A percentile compares a stretch with the other conserved stretches of the same genome.
phyloP scores from a whole-genome alignment of 2,329 filamentous ascomycete species.

The Hortaea sp. region DNA sequence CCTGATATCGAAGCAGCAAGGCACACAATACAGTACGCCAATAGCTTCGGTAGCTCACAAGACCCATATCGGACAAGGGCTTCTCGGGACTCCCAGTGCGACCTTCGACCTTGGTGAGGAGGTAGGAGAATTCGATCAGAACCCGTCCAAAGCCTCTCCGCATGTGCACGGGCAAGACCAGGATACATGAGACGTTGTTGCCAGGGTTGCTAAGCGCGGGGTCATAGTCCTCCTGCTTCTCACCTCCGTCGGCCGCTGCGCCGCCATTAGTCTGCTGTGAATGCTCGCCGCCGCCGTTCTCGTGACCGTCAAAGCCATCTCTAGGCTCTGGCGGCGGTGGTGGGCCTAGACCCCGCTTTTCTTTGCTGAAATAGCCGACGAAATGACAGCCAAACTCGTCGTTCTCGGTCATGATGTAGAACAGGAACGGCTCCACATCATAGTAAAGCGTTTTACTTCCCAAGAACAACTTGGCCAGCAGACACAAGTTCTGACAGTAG shows the following conservation, averaged over 20 bases:
- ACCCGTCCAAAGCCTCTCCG: slow-evolving; percentile 95
- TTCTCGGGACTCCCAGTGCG: slow-evolving; percentile 97
- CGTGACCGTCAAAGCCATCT: slow-evolving; percentile 13
- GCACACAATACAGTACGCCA: slow-evolving; percentile 86
- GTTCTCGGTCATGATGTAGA: slow-evolving; percentile 94
- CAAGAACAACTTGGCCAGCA: slow-evolving; percentile 93
- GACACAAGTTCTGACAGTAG: slow-evolving; percentile 96
- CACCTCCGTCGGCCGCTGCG: slow-evolving; percentile 8
- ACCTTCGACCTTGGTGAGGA: slow-evolving; percentile 82
- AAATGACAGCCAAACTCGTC: slow-evolving; percentile 90
- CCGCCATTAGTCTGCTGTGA: slow-evolving; percentile 3
- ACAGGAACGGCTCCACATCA: slow-evolving; percentile 92
- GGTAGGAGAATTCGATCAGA: slow-evolving; percentile 95
- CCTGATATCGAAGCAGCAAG: slow-evolving; percentile 59
- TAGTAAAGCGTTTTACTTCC: slow-evolving; percentile 98
- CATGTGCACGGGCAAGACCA: slow-evolving; percentile 92
- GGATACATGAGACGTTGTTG: slow-evolving; percentile 95
- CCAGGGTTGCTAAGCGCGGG: slow-evolving; percentile 25
- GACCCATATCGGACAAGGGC: slow-evolving; percentile 91
- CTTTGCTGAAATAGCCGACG: slow-evolving; percentile 98
- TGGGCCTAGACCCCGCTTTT: slow-evolving; percentile 55
- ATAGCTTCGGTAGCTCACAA: slow-evolving; percentile 95
- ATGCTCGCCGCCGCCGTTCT: too few species aligned
- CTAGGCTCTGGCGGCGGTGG: slow-evolving; percentile 59
- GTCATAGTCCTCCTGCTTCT: slow-evolving; percentile 13